phyloP scores from a whole-genome alignment of 2,329 filamentous ascomycete genomes.

The Daldinia eschscholtzii region DNA sequence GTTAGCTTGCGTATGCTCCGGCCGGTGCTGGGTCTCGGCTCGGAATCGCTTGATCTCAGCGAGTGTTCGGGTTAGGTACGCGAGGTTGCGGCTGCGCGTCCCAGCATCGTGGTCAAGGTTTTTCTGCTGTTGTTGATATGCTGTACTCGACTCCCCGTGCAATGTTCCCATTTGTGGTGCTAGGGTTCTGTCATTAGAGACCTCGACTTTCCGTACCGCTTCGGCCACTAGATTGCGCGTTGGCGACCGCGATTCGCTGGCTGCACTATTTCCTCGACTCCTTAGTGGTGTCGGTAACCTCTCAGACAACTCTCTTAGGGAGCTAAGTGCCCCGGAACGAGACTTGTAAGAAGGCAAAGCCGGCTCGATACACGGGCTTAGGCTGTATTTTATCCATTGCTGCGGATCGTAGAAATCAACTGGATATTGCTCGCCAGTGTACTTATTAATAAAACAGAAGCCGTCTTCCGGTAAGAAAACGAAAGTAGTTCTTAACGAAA shows the following conservation, averaged over 20 bases:
- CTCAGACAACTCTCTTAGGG: slow-evolving; percentile 62
- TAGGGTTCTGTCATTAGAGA: slow-evolving; percentile 55
- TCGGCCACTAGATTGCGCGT: slow-evolving; percentile 46
- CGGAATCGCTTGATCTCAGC: slow-evolving; percentile 81
- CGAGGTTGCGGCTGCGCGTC: slow-evolving; percentile 62
- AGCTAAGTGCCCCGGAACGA: slow-evolving; percentile 56
- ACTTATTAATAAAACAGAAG: slow-evolving; percentile 86
- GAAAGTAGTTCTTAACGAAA: slow-evolving; percentile 88
- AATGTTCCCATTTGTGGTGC: slow-evolving; percentile 62
- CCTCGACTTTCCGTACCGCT: slow-evolving; percentile 49
- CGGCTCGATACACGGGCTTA: slow-evolving; percentile 81
- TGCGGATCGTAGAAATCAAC: slow-evolving; percentile 86
- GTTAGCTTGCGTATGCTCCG: slow-evolving; percentile 73
- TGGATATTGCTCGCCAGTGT: slow-evolving; percentile 82
- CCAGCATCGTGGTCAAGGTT: slow-evolving; percentile 57
- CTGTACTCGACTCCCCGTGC: slow-evolving; percentile 47
- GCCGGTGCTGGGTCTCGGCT: slow-evolving; percentile 73
- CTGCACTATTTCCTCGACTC: slow-evolving; percentile 59
- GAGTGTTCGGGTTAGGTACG: slow-evolving; percentile 82
- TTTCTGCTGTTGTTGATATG: slow-evolving; percentile 39
- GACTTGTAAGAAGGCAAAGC: slow-evolving; percentile 70
- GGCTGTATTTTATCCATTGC: slow-evolving; percentile 81
- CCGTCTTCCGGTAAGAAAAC: slow-evolving; percentile 88
- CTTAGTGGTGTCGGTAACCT: slow-evolving; percentile 60
- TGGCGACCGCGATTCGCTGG: slow-evolving; percentile 46